These are phyloP conservation scores for Solanum virginianum DNA, from an alignment of 257 asterid species.

Conservation along the genomic window DNA sequence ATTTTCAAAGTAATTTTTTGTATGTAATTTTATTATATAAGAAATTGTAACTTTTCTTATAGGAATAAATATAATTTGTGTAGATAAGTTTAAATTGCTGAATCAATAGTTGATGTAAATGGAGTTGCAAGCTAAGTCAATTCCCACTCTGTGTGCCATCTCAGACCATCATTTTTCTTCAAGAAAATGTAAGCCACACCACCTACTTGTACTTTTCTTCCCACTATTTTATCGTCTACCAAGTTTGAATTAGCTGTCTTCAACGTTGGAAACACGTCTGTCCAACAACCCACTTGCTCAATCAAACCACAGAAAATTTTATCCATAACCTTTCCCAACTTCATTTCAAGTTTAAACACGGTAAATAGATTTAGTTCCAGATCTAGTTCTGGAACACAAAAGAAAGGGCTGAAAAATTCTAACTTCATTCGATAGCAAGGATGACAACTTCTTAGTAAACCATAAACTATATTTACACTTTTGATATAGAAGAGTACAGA, in stretches of 20 bases:
- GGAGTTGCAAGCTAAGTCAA: neutral
- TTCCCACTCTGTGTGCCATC: neutral
- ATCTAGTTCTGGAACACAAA: neutral
- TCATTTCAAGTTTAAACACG: neutral
- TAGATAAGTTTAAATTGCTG: neutral
- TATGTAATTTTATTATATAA: no score
- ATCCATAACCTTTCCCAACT: neutral
- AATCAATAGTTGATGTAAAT: neutral
- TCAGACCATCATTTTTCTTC: neutral
- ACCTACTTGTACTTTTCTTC: neutral
- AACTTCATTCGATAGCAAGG: neutral
- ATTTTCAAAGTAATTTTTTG: no score
- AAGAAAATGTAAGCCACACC: neutral
- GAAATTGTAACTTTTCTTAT: no score
- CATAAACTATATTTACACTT: neutral
- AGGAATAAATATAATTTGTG: no score
- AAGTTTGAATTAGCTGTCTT: conserved; percentile 11
- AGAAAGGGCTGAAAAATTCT: neutral
- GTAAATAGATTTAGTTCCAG: neutral
- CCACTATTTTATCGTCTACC: neutral
- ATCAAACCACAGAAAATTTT: neutral
- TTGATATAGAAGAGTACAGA: conserved; percentile 8
- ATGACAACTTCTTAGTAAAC: neutral
- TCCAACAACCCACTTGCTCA: neutral
- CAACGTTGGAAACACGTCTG: neutral